phyloP scores from a whole-genome alignment of 805 yeast species.

The Saturnispora saitoi region DNA sequence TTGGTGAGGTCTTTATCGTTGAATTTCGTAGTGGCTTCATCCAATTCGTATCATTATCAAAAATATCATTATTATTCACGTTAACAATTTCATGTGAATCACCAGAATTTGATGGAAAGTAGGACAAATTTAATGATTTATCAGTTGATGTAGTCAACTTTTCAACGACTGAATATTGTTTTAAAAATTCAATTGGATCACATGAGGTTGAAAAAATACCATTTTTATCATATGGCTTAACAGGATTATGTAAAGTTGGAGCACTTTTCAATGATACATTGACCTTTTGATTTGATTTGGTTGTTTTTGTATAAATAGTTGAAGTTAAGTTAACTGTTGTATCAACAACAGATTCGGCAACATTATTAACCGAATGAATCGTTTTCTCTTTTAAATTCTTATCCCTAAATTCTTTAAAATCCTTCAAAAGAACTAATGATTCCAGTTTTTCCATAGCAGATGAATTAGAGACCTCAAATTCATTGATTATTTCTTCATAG shows the following conservation, averaged over 20 bases:
- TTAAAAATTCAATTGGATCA: slow-evolving; percentile 24
- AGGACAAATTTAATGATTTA: not conserved
- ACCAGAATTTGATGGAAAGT: slow-evolving; percentile 1
- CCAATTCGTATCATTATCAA: slow-evolving; percentile 12
- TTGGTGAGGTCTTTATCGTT: not conserved
- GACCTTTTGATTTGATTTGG: slow-evolving; percentile 25
- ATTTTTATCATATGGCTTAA: slow-evolving; percentile 24
- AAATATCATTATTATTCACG: not conserved
- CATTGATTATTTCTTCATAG: slow-evolving; percentile 30
- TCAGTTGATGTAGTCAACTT: not conserved
- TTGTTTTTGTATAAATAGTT: slow-evolving; percentile 26
- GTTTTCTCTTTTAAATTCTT: slow-evolving; percentile 31
- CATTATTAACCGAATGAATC: slow-evolving; percentile 17
- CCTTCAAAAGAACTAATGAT: slow-evolving; percentile 29
- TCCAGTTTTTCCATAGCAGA: slow-evolving; percentile 33
- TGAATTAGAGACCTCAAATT: slow-evolving; percentile 32
- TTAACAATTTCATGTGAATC: not conserved
- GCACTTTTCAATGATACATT: slow-evolving; percentile 17
- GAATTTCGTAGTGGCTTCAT: slow-evolving; percentile 14
- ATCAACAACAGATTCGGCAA: slow-evolving; percentile 23
- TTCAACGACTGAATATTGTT: not conserved
- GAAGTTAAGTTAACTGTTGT: slow-evolving; percentile 25
- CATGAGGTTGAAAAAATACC: slow-evolving; percentile 27
- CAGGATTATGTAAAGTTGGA: slow-evolving; percentile 28
- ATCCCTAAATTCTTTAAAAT: slow-evolving; percentile 31